Evolutionary conservation across 2,329 filamentous ascomycete species (phyloP), one percentile per base, ranked within the genome.

Genomic region (Cyphellophora europaea): DNA sequence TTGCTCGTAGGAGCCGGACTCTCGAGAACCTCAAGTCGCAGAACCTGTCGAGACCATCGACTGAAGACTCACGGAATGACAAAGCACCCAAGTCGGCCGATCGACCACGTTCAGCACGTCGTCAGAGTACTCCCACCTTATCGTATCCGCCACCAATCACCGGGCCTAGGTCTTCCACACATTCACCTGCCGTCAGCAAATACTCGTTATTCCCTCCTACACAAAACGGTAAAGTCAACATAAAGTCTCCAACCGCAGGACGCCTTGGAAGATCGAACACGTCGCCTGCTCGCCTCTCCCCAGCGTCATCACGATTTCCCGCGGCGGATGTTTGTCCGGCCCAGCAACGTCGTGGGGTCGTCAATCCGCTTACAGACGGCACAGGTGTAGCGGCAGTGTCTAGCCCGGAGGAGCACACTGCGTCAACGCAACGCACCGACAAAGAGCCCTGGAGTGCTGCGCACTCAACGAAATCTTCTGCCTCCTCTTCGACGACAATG

Each of bases 121-220:
- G 19, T 14, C 29, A 19, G 19, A 37, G 30, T 10, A 32, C 35
- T 15, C 35, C 35, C 11, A 37, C 35, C 5, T 27, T 30, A 5
- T 33, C 19, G 13, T 10, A 30, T 17, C 15, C 29, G 16, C 30
- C 18, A 32, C 10, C 15, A 8, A 19, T 31, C n/a, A 16, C 13
- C 29, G 5, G 14, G 19, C 19, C 6, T 25, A 23, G 11, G 12
- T 13, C 8, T n/a, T 27, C 14, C 19, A 29, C 11, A 15, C 17
- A 33, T 19, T 39, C 38, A 5, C 39, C 42, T 6, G 37, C 37
- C n/a, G 36, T 27, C 10, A 41, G 38, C 28, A 48, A 46, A 37
- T 49, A 49, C 31, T 49, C 47, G 10, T 19, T 49, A 10, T 49
- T 49, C 19, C 47, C 47, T 16, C 36, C 41, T 10, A 33, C 41